phyloP scores from a whole-genome alignment of 495 filamentous ascomycete species.

The Opeltia flavorubescens region DNA sequence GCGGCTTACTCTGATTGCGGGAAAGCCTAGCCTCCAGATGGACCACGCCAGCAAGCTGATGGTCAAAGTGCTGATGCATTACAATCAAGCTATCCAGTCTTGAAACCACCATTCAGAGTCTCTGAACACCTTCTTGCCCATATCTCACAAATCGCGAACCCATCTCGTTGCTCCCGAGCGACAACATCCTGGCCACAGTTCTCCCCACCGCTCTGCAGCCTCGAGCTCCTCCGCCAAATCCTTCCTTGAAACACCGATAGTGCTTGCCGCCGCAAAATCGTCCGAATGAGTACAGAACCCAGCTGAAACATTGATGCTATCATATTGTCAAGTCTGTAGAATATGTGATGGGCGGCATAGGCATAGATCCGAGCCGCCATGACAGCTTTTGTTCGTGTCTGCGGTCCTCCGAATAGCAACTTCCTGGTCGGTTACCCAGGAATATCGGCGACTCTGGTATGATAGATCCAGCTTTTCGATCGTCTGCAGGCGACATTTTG shows the following conservation, averaged over 20 bases:
- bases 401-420: constrained; percentile 91
- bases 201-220: not conserved
- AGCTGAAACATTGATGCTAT: not conserved
- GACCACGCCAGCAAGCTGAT: not conserved
- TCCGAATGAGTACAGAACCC: not conserved
- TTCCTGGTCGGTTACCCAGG: constrained; percentile 94
- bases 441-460: constrained; percentile 92
- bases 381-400: constrained; percentile 91
- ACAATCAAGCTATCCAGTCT: no score
- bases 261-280: not conserved
- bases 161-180: not conserved
- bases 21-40: constrained; percentile 1
- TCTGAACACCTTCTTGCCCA: no score
- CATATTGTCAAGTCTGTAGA: not conserved
- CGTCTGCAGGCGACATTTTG: not conserved
- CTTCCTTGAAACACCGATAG: not conserved
- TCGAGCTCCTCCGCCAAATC: not conserved
- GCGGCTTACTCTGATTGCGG: no score
- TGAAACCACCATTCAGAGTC: no score
- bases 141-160: no score
- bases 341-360: constrained; percentile 17
- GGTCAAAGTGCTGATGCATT: no score
- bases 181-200: not conserved
- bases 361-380: constrained; percentile 31
- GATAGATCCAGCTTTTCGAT: constrained; percentile 14